These are phyloP conservation scores for Epichloe brachyelytri DNA, from an alignment of 2,329 filamentous ascomycete genomes.

Conservation along the genomic window DNA sequence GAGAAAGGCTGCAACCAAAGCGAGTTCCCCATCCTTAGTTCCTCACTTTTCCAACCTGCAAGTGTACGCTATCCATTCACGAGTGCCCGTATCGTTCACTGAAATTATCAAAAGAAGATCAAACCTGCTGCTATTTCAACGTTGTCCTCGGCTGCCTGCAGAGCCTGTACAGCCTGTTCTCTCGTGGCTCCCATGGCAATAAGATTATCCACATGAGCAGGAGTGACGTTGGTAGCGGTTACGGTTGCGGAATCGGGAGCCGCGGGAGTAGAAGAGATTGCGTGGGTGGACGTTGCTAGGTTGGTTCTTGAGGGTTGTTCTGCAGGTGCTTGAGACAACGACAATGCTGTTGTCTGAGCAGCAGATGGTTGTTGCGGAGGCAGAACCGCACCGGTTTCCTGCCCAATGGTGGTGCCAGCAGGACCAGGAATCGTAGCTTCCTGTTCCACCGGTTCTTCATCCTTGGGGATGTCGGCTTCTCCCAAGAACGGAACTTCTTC, in stretches of 20 bases:
- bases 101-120: slow-evolving; percentile 7
- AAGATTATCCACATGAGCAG: slow-evolving; percentile 62
- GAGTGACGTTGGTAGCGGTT: slow-evolving; percentile 28
- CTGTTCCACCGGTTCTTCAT: slow-evolving; percentile 57
- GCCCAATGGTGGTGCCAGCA: slow-evolving; percentile 79
- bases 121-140: slow-evolving; percentile 45
- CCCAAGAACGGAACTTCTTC: slow-evolving; percentile 82
- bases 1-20: background rate
- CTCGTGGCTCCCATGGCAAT: slow-evolving; percentile 65
- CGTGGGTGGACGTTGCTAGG: slow-evolving; percentile 10
- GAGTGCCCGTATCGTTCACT: background rate
- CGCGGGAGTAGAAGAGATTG: slow-evolving; percentile 13
- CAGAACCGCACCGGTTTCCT: slow-evolving; percentile 63
- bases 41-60: background rate
- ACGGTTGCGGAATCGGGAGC: slow-evolving; percentile 8
- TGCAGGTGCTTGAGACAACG: slow-evolving; percentile 7
- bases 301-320: slow-evolving; percentile 9
- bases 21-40: background rate
- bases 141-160: slow-evolving; percentile 74
- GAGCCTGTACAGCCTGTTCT: slow-evolving; percentile 63
- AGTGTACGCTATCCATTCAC: background rate
- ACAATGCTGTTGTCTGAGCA: slow-evolving; percentile 8
- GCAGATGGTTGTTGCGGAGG: slow-evolving; percentile 11
- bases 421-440: slow-evolving; percentile 80
- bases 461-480: slow-evolving; percentile 88